Conservation (phyloP, 352 stramenopile species). For the Globisporangium radiosum region DNA sequence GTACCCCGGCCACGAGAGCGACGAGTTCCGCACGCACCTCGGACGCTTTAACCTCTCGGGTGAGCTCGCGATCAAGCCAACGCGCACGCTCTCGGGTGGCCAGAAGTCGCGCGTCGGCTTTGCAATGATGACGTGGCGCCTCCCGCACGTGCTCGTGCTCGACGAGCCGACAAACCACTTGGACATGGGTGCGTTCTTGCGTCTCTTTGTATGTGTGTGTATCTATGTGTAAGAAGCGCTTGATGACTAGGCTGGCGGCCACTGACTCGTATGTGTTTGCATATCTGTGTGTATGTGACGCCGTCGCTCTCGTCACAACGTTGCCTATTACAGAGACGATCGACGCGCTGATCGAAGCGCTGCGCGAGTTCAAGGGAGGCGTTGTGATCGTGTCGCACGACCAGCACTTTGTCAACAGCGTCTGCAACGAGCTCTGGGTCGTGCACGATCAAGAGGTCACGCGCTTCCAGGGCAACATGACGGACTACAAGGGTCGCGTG, state of each 20-base stretch:
- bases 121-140: slow-evolving; percentile 91
- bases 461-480: slow-evolving; percentile 73
- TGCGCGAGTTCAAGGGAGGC: slow-evolving; percentile 94
- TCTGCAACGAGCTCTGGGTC: slow-evolving; percentile 93
- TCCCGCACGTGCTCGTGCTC: slow-evolving; percentile 95
- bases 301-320: too few species aligned
- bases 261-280: too few species aligned
- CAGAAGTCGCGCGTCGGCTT: slow-evolving; percentile 94
- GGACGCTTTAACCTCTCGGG: slow-evolving; percentile 96
- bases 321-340: slow-evolving; percentile 53
- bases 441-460: slow-evolving; percentile 71
- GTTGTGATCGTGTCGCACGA: slow-evolving; percentile 97
- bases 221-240: too few species aligned
- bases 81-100: slow-evolving; percentile 93
- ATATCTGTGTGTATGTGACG: too few species aligned
- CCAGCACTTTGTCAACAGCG: slow-evolving; percentile 96
- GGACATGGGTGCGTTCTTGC: slow-evolving; percentile 82
- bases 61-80: slow-evolving; percentile 91
- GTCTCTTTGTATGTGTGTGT: not conserved
- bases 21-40: slow-evolving; percentile 92
- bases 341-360: slow-evolving; percentile 91
- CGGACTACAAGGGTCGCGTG: slow-evolving; percentile 79
- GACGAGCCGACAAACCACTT: slow-evolving; percentile 97
- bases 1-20: slow-evolving; percentile 77
- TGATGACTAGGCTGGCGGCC: too few species aligned